Percentiles rank a stretch among this genome's conserved stretches.
Conservation (phyloP, 306 rosid species). For the Pterocarpus macrocarpus region DNA sequence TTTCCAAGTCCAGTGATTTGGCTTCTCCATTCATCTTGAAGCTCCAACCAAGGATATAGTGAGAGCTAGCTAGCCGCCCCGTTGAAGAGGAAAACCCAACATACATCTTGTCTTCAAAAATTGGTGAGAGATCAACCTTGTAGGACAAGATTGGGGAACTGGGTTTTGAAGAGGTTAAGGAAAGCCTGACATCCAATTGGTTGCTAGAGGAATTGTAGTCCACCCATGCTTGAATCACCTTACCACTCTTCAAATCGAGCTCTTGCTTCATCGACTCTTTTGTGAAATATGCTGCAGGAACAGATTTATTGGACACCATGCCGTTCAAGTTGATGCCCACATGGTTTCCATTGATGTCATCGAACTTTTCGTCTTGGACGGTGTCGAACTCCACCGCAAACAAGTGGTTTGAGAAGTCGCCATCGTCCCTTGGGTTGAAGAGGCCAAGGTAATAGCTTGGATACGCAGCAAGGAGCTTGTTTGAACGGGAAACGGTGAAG, state of each 20-base stretch:
- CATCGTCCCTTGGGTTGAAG: constrained; percentile 56
- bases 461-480: constrained; percentile 32
- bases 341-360: constrained; percentile 68
- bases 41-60: constrained; percentile 70
- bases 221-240: constrained; percentile 63
- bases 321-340: constrained; percentile 61
- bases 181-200: constrained; percentile 55
- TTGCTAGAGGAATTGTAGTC: constrained; percentile 54
- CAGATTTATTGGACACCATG: constrained; percentile 62
- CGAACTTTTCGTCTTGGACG: constrained; percentile 55
- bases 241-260: constrained; percentile 59
- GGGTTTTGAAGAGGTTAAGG: constrained; percentile 58
- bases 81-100: constrained; percentile 72
- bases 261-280: background rate
- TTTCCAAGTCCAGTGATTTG: constrained; percentile 47
- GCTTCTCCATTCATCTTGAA: constrained; percentile 65
- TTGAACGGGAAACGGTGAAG: constrained; percentile 56
- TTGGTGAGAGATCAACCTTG: constrained; percentile 59
- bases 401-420: constrained; percentile 60
- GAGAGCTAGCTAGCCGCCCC: constrained; percentile 57
- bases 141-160: constrained; percentile 54
- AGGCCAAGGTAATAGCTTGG: constrained; percentile 65
- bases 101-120: constrained; percentile 61
- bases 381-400: constrained; percentile 72
- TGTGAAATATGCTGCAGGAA: constrained; percentile 34